Base-by-base conservation (phyloP, 2,329 filamentous ascomycete species). In the Aspergillus sclerotialis region DNA sequence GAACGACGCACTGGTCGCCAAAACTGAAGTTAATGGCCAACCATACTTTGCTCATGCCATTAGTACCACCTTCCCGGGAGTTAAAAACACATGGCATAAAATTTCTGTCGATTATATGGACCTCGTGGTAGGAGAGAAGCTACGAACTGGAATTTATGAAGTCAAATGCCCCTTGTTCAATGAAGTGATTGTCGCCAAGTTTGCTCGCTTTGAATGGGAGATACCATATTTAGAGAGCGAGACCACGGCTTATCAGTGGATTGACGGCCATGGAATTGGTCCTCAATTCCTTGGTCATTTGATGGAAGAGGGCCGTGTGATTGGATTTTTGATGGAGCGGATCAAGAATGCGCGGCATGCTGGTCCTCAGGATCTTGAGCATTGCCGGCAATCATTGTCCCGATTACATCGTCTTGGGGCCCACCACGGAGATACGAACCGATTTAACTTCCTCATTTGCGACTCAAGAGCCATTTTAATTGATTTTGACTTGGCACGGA, bases 221-320 rank as follows among this genome's bases (percentile, higher is more conserved):
- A 56, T 65, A 14, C 40, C 47, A 16, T 53, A 53, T 24, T 32
- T 64, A 2, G 54, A 64, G 27, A 49, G 49, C 18, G 63, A 67
- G 44, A 64, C 56, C 2, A 41, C 37, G 4, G 59, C 55, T 4
- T 66, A 68, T 38, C 35, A 58, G 31, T 56, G 56, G 53, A 59
- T 67, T 13, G 35, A 54, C 4, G 54, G 50, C 27, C 42, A 49
- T 19, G 37, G 40, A 11, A 61, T 67, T 15, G 59, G 53, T 7
- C 64, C 64, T 3, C 35, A 38, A 21, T 64, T 68, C 34, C 48
- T 67, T 4, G 64, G 53, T 2, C 59, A 66, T 30, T 38, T 68
- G 21, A 55, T 42, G 2, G 64, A 68, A 42, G 41, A 53, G 3
- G 58, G 52, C 2, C 46, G 63, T 23, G 55, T 63, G 10, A 64